Percentiles rank a stretch among this genome's conserved stretches.
phyloP scores from a whole-genome alignment of 345 rosid genomes.

The Hibiscus mutabilis region DNA sequence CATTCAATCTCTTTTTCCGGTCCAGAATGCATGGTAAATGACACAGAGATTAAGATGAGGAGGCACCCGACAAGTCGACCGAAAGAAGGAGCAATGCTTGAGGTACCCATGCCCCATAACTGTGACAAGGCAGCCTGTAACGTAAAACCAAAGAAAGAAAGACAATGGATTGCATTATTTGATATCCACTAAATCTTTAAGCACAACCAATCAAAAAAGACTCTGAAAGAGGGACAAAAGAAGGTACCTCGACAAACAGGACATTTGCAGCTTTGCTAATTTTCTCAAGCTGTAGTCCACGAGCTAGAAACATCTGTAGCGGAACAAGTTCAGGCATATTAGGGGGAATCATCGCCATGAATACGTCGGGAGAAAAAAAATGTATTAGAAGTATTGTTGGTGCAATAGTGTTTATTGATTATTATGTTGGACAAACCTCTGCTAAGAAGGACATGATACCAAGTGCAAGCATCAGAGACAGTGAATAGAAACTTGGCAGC shows the following conservation, averaged over 20 bases:
- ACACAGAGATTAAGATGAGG: slow-evolving; percentile 57
- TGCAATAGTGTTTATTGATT: neutral
- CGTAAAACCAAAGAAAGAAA: neutral
- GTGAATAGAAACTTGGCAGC: slow-evolving; percentile 49
- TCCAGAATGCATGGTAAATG: slow-evolving; percentile 54
- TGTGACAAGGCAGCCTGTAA: slow-evolving; percentile 30
- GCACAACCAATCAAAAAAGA: neutral
- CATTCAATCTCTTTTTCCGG: slow-evolving; percentile 66
- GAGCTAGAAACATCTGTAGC: slow-evolving; percentile 66
- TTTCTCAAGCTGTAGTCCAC: slow-evolving; percentile 87
- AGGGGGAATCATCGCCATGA: slow-evolving; percentile 1
- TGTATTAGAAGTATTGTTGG: neutral
- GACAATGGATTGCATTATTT: too few relatives aligned
- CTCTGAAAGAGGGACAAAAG: neutral
- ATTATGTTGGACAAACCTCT: slow-evolving; percentile 41
- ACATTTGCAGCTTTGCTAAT: slow-evolving; percentile 68
- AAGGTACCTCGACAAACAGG: slow-evolving; percentile 57
- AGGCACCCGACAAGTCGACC: slow-evolving; percentile 63
- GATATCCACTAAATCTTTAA: too few relatives aligned
- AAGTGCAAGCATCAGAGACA: slow-evolving; percentile 49
- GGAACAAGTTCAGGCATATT: slow-evolving; percentile 3
- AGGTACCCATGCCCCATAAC: slow-evolving; percentile 44
- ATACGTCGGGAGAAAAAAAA: neutral
- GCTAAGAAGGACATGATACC: slow-evolving; percentile 68
- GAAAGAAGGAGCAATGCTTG: slow-evolving; percentile 39